Percentiles rank a stretch among this genome's conserved stretches.
These are phyloP conservation scores for Tylopilus plumbeoviolaceoides DNA, from an alignment of 768 basidiomycete species.

Conservation along the genomic window DNA sequence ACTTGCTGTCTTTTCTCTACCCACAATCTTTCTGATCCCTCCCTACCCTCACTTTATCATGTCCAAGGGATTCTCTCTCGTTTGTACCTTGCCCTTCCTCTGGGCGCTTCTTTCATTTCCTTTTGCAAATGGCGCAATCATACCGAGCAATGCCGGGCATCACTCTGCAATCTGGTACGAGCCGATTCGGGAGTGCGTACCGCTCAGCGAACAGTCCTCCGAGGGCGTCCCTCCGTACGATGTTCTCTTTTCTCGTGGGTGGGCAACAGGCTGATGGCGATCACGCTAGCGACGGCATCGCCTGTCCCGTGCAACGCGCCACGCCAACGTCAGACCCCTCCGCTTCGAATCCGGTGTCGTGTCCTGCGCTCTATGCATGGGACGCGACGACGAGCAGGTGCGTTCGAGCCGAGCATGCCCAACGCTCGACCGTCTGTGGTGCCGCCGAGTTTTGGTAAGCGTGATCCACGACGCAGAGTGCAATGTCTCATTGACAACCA, in stretches of 20 bases:
- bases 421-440: background rate
- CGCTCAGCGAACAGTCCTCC: slow-evolving; percentile 1
- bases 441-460: slow-evolving; percentile 12
- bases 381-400: slow-evolving; percentile 1
- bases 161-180: slow-evolving; percentile 18
- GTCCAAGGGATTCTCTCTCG: background rate
- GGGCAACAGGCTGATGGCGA: background rate
- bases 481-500: background rate
- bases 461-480: background rate
- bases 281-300: slow-evolving; percentile 5
- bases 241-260: background rate
- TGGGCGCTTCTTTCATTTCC: slow-evolving; percentile 9
- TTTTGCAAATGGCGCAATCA: slow-evolving; percentile 3
- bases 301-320: slow-evolving; percentile 5
- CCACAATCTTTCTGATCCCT: background rate
- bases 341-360: background rate
- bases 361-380: slow-evolving; percentile 9
- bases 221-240: slow-evolving; percentile 15
- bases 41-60: slow-evolving; percentile 7
- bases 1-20: background rate
- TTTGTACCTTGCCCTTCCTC: background rate
- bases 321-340: background rate
- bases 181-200: slow-evolving; percentile 8
- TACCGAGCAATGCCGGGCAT: slow-evolving; percentile 7
- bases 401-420: background rate